A percentile compares a stretch with the other conserved stretches of the same genome.
These are phyloP conservation scores for Colletotrichum australisinense DNA, from an alignment of 2,329 filamentous ascomycete genomes.

Conservation along the genomic window DNA sequence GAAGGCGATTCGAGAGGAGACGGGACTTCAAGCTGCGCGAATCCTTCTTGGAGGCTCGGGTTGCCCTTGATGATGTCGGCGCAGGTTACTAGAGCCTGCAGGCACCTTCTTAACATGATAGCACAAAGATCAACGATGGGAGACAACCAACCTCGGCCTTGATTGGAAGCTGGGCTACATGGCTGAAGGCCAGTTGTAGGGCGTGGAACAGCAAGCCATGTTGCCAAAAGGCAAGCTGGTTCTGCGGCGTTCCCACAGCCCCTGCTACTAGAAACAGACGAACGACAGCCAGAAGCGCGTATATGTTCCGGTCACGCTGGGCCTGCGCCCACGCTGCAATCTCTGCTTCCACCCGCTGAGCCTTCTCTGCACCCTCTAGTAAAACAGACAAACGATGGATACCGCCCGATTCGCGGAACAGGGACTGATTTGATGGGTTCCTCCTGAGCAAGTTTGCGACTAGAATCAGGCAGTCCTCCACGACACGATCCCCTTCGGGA, in stretches of 20 bases:
- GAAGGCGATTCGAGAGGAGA: slow-evolving; percentile 61
- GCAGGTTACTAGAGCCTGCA: slow-evolving; percentile 82
- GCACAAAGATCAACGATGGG: slow-evolving; percentile 16
- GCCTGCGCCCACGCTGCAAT: slow-evolving; percentile 80
- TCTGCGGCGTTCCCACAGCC: slow-evolving; percentile 82
- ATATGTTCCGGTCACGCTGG: slow-evolving; percentile 89
- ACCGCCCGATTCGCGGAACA: slow-evolving; percentile 91
- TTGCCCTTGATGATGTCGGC: slow-evolving; percentile 91
- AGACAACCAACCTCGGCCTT: slow-evolving; percentile 75
- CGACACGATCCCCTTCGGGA: slow-evolving; percentile 82
- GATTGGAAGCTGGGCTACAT: slow-evolving; percentile 78
- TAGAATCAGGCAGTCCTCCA: slow-evolving; percentile 93
- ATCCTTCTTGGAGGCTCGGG: slow-evolving; percentile 82
- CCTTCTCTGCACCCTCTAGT: slow-evolving; percentile 68
- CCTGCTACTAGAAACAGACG: slow-evolving; percentile 86
- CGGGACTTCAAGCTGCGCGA: slow-evolving; percentile 86
- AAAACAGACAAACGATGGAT: slow-evolving; percentile 78
- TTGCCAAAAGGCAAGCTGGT: slow-evolving; percentile 88
- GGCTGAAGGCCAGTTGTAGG: slow-evolving; percentile 84
- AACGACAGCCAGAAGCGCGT: slow-evolving; percentile 87
- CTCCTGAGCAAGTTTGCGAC: slow-evolving; percentile 88
- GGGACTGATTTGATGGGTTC: slow-evolving; percentile 92
- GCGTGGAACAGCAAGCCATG: slow-evolving; percentile 83
- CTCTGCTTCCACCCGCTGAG: slow-evolving; percentile 65
- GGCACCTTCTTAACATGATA: slow-evolving; percentile 17